A percentile compares a stretch with the other conserved stretches of the same genome.
These are phyloP conservation scores for Lachnellula hyalina DNA, from an alignment of 2,329 filamentous ascomycete genomes.

Conservation along the genomic window DNA sequence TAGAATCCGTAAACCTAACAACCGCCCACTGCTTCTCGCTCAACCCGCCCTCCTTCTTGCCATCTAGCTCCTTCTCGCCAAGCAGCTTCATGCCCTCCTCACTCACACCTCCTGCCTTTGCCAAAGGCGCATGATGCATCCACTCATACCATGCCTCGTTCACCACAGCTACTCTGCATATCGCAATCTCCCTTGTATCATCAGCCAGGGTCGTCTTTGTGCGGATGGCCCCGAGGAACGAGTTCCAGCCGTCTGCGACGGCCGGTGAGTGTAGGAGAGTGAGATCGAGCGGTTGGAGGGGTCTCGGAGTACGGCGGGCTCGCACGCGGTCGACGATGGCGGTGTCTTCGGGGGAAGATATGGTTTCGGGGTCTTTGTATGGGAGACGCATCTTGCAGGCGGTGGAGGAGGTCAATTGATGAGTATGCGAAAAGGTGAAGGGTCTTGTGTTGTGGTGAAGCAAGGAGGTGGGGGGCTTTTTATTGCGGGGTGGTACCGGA, in stretches of 20 bases:
- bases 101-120: slow-evolving; percentile 25
- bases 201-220: slow-evolving; percentile 45
- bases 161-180: slow-evolving; percentile 73
- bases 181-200: slow-evolving; percentile 68
- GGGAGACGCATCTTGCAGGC: slow-evolving; percentile 55
- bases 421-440: background rate
- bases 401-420: background rate
- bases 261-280: slow-evolving; percentile 68
- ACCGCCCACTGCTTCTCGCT: slow-evolving; percentile 62
- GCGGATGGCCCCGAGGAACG: slow-evolving; percentile 59
- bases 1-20: slow-evolving; percentile 72
- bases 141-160: slow-evolving; percentile 85
- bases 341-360: slow-evolving; percentile 41
- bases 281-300: slow-evolving; percentile 70
- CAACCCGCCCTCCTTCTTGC: slow-evolving; percentile 36
- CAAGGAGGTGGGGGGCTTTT: background rate
- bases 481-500: background rate
- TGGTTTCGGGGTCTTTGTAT: slow-evolving; percentile 49
- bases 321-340: slow-evolving; percentile 59
- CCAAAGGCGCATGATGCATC: slow-evolving; percentile 67
- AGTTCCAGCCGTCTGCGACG: slow-evolving; percentile 72
- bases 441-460: background rate
- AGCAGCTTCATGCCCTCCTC: slow-evolving; percentile 26
- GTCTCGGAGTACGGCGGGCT: slow-evolving; percentile 61
- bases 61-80: slow-evolving; percentile 22